Conservation (phyloP, 2,329 filamentous ascomycete genomes). For the Trichoderma sp. region DNA sequence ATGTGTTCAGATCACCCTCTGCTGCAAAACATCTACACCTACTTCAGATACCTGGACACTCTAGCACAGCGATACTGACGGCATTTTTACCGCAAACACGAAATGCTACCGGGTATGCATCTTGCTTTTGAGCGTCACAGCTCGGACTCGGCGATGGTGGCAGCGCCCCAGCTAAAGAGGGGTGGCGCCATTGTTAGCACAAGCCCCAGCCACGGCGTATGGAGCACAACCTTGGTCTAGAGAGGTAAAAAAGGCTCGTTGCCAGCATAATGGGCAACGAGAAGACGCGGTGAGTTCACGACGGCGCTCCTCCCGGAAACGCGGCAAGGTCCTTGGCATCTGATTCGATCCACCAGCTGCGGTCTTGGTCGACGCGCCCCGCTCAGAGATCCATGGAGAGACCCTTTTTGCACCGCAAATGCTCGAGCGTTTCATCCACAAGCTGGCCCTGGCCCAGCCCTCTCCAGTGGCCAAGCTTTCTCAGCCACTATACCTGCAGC, state of each 20-base stretch:
- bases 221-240: background rate
- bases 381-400: slow-evolving; percentile 15
- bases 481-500: slow-evolving; percentile 23
- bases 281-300: slow-evolving; percentile 12
- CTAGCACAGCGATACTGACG: too few species aligned
- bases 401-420: slow-evolving; percentile 19
- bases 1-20: background rate
- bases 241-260: background rate
- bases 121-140: background rate
- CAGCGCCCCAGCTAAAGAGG: background rate
- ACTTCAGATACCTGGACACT: background rate
- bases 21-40: background rate
- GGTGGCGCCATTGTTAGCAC: background rate
- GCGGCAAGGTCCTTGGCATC: slow-evolving; percentile 17
- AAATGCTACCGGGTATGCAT: background rate
- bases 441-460: slow-evolving; percentile 15
- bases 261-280: background rate
- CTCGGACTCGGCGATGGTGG: background rate
- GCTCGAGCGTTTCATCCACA: slow-evolving; percentile 24
- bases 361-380: slow-evolving; percentile 17
- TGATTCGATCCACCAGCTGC: slow-evolving; percentile 21
- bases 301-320: slow-evolving; percentile 18
- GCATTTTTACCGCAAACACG: background rate
- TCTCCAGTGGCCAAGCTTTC: slow-evolving; percentile 15
- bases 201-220: background rate